Percentiles rank a stretch among this genome's conserved stretches.
Conservation (phyloP, 345 rosid genomes). For the Linum lewisii region DNA sequence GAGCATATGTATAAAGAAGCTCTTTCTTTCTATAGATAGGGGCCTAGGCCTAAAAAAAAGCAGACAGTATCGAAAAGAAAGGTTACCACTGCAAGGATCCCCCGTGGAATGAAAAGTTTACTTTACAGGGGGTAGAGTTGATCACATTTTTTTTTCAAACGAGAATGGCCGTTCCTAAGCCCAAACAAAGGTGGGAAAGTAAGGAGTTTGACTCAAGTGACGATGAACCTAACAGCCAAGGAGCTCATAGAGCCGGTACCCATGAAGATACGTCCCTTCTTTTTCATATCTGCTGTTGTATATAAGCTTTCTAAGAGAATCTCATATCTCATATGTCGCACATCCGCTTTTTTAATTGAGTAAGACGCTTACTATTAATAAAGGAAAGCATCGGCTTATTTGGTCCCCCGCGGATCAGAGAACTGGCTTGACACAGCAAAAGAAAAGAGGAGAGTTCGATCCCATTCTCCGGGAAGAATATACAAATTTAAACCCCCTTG, state of each 20-base stretch:
- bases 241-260: no score
- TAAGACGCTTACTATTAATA: not conserved
- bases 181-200: no score
- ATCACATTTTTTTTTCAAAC: no score
- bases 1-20: not conserved
- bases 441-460: constrained; percentile 1
- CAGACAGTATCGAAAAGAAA: constrained; percentile 1
- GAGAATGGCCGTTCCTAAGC: no score
- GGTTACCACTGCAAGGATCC: not conserved
- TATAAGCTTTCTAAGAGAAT: not conserved
- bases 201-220: no score
- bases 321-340: not conserved
- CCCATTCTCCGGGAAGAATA: constrained; percentile 1
- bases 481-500: not conserved
- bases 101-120: not conserved
- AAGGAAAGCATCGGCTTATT: not conserved
- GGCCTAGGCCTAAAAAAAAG: not conserved
- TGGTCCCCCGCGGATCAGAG: constrained; percentile 1
- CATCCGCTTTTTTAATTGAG: not conserved
- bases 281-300: no score
- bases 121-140: not conserved
- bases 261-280: no score
- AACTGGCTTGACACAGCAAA: constrained; percentile 1
- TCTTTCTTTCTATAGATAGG: not conserved
- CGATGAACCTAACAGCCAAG: no score